Conservation (phyloP, 495 filamentous ascomycete genomes). For the Mycothermus thermophilus region DNA sequence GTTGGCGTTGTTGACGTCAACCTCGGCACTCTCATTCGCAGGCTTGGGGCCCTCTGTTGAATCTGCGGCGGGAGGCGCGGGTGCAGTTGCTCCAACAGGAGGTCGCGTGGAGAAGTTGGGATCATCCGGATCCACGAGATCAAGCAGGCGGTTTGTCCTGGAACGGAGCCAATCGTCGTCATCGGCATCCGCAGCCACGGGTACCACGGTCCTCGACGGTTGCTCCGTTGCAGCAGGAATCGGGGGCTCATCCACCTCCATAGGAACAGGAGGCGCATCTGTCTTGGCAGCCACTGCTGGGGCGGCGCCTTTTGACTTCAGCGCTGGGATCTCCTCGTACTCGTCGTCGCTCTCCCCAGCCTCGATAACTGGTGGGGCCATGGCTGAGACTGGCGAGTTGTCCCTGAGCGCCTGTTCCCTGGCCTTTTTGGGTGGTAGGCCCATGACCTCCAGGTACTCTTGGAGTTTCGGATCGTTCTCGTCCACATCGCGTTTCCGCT, state of each 20-base stretch:
- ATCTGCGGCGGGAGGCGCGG: conserved; percentile 2
- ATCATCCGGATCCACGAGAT: conserved; percentile 53
- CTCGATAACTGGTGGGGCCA: conserved; percentile 34
- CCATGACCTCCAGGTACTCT: conserved; percentile 79
- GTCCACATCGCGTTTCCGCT: conserved; percentile 40
- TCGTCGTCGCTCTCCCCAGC: conserved; percentile 47
- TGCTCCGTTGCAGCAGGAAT: conserved; percentile 5
- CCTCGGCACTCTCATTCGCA: conserved; percentile 11
- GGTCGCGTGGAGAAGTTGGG: conserved; percentile 15
- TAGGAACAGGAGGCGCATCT: conserved; percentile 2
- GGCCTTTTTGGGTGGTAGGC: conserved; percentile 20
- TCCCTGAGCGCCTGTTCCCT: conserved; percentile 11
- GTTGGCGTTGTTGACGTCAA: conserved; percentile 11
- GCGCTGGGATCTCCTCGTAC: conserved; percentile 43
- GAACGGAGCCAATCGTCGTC: conserved; percentile 91
- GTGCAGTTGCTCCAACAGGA: background rate
- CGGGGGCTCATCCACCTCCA: background rate
- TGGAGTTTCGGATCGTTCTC: conserved; percentile 61
- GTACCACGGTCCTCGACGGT: conserved; percentile 4
- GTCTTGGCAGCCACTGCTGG: conserved; percentile 14
- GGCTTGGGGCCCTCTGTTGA: conserved; percentile 13
- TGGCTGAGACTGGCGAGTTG: conserved; percentile 18
- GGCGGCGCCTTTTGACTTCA: conserved; percentile 23
- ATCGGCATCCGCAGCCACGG: conserved; percentile 29
- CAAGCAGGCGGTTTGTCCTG: conserved; percentile 79